Conservation (phyloP, 1,284 basidiomycete genomes). For the Irpex sp. region DNA sequence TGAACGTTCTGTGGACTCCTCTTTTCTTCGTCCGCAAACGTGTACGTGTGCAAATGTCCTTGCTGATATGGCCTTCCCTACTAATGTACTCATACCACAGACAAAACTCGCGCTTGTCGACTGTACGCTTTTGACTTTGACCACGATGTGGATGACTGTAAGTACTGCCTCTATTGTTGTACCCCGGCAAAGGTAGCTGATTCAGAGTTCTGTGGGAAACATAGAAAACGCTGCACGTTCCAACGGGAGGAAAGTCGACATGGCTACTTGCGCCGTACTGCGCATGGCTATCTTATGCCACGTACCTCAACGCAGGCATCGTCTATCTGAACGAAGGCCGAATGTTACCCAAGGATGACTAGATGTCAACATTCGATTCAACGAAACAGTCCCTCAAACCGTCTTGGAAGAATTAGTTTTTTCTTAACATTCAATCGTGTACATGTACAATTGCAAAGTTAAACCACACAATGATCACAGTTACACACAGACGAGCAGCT, state of each 20-base stretch:
- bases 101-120: slow-evolving; percentile 69
- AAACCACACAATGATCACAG: too few relatives aligned
- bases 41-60: slow-evolving; percentile 36
- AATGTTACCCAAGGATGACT: slow-evolving; percentile 15
- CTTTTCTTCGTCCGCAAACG: slow-evolving; percentile 73
- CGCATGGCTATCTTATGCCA: slow-evolving; percentile 70
- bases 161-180: slow-evolving; percentile 28
- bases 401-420: neutral
- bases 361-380: neutral
- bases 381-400: neutral
- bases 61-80: neutral
- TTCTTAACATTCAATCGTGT: too few relatives aligned
- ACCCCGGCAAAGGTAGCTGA: neutral
- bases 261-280: slow-evolving; percentile 73
- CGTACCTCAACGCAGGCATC: slow-evolving; percentile 76
- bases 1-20: slow-evolving; percentile 80
- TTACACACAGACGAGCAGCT: neutral
- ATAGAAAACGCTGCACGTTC: slow-evolving; percentile 60
- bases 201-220: slow-evolving; percentile 14
- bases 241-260: slow-evolving; percentile 58
- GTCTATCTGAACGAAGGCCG: slow-evolving; percentile 58
- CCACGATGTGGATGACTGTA: slow-evolving; percentile 73
- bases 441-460: too few relatives aligned
- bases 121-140: slow-evolving; percentile 66
- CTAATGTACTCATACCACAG: slow-evolving; percentile 35